Conservation (phyloP, 257 asterid genomes). For the Avicennia marina region DNA sequence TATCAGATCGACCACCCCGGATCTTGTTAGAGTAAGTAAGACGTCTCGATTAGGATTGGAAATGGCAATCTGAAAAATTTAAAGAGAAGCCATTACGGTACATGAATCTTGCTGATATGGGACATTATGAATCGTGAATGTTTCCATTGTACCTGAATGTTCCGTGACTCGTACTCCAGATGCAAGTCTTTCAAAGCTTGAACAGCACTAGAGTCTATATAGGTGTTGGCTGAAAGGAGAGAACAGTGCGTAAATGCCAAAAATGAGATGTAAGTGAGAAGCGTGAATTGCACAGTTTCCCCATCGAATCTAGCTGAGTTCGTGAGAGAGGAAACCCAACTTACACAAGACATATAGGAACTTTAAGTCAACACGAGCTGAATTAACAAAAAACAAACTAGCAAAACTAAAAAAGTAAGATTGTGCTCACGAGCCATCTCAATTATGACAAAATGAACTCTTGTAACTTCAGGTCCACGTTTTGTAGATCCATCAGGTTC, state of each 20-base stretch:
- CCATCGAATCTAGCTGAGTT: neutral
- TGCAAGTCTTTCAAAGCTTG: constrained; percentile 86
- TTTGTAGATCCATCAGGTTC: constrained; percentile 45
- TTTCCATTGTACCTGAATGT: constrained; percentile 64
- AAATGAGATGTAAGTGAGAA: no score
- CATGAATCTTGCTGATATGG: neutral
- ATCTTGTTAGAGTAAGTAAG: constrained; percentile 55
- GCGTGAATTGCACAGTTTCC: neutral
- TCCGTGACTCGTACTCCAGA: constrained; percentile 77
- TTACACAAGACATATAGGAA: neutral
- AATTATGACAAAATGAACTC: constrained; percentile 71
- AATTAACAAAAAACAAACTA: neutral
- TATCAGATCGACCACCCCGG: constrained; percentile 70
- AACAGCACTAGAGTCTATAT: constrained; percentile 92
- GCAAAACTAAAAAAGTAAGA: constrained; percentile 6
- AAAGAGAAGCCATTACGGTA: neutral
- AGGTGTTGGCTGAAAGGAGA: constrained; percentile 74
- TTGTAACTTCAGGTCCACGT: constrained; percentile 85
- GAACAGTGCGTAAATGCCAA: neutral
- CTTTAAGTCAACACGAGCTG: neutral
- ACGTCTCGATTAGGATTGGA: constrained; percentile 87
- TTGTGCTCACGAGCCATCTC: constrained; percentile 94
- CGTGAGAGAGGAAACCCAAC: neutral
- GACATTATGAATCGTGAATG: no score
- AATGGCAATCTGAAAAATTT: constrained; percentile 65